Evolutionary conservation across 2,329 filamentous ascomycete genomes (phyloP).

Genomic region (Pseudogymnoascus sp.): DNA sequence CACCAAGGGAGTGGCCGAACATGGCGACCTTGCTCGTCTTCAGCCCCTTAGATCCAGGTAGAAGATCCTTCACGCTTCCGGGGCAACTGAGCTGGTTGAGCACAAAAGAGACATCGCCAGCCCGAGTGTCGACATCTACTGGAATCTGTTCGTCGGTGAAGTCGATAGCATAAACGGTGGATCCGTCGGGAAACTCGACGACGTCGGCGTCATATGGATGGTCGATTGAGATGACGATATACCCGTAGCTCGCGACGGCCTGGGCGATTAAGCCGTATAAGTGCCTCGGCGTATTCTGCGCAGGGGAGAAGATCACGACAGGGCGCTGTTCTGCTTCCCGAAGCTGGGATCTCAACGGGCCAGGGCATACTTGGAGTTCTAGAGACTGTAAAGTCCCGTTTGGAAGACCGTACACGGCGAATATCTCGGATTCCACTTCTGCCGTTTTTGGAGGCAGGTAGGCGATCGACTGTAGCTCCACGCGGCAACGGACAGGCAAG

Average conservation of each 20-base stretch:
- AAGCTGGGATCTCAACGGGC: not conserved
- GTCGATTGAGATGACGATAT: conserved; percentile 28
- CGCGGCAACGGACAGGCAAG: conserved; percentile 15
- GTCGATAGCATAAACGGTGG: conserved; percentile 13
- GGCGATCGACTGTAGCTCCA: conserved; percentile 8
- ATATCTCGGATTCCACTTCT: conserved; percentile 15
- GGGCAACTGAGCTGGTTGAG: conserved; percentile 17
- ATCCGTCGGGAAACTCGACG: conserved; percentile 27
- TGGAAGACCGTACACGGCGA: conserved; percentile 20
- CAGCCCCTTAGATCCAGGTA: conserved; percentile 14
- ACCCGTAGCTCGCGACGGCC: conserved; percentile 28
- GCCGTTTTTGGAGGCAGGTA: conserved; percentile 28
- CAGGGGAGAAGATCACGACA: conserved; percentile 29
- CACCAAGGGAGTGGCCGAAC: conserved; percentile 29
- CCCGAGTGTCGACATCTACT: conserved; percentile 15
- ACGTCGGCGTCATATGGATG: conserved; percentile 30
- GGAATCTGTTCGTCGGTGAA: conserved; percentile 14
- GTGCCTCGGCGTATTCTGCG: conserved; percentile 22
- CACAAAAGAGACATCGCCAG: conserved; percentile 20
- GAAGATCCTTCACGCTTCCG: not conserved
- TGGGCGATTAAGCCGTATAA: conserved; percentile 26
- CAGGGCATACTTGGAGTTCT: conserved; percentile 17
- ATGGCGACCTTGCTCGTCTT: conserved; percentile 24
- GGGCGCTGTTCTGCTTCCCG: conserved; percentile 16
- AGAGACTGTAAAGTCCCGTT: conserved; percentile 23